These are phyloP conservation scores for Pyropia haitanensis DNA, from an alignment of 23 red algal genomes.

Conservation along the genomic window DNA sequence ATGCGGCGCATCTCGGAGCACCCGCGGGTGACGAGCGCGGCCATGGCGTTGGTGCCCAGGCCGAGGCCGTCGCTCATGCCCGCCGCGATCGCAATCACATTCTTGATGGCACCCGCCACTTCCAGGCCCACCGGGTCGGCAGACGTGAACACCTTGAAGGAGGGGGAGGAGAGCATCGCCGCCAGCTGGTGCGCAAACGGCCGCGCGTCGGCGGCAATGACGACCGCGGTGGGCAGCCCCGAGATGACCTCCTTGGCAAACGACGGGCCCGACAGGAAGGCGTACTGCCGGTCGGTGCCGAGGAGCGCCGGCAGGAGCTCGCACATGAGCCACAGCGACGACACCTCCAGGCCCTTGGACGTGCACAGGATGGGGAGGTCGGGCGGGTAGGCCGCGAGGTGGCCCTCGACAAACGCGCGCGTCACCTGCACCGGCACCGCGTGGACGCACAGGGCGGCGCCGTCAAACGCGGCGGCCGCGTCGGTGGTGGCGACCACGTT, in stretches of 20 bases:
- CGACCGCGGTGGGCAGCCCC: slow-evolving; percentile 83
- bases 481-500: slow-evolving; percentile 63
- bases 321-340: slow-evolving; percentile 69
- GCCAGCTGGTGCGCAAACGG: slow-evolving; percentile 42
- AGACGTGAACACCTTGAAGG: slow-evolving; percentile 88
- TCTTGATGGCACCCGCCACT: slow-evolving; percentile 90
- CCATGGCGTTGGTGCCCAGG: slow-evolving; percentile 93
- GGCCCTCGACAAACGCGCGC: slow-evolving; percentile 37
- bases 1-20: slow-evolving; percentile 96
- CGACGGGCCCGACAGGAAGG: slow-evolving; percentile 89
- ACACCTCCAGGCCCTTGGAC: slow-evolving; percentile 82
- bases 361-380: slow-evolving; percentile 87
- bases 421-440: slow-evolving; percentile 86
- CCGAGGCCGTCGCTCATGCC: slow-evolving; percentile 93
- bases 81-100: slow-evolving; percentile 94
- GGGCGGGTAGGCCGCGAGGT: slow-evolving; percentile 15
- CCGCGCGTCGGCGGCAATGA: slow-evolving; percentile 55
- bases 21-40: slow-evolving; percentile 87
- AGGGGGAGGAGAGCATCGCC: slow-evolving; percentile 73
- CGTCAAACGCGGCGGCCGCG: slow-evolving; percentile 46
- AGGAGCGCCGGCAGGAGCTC: slow-evolving; percentile 69
- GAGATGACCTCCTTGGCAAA: slow-evolving; percentile 91
- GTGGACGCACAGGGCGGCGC: slow-evolving; percentile 74
- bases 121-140: slow-evolving; percentile 85
- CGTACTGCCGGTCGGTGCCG: slow-evolving; percentile 32